Percentiles rank a stretch among this genome's conserved stretches.
phyloP scores from a whole-genome alignment of 768 basidiomycete genomes.

The Collybiopsis luxurians region DNA sequence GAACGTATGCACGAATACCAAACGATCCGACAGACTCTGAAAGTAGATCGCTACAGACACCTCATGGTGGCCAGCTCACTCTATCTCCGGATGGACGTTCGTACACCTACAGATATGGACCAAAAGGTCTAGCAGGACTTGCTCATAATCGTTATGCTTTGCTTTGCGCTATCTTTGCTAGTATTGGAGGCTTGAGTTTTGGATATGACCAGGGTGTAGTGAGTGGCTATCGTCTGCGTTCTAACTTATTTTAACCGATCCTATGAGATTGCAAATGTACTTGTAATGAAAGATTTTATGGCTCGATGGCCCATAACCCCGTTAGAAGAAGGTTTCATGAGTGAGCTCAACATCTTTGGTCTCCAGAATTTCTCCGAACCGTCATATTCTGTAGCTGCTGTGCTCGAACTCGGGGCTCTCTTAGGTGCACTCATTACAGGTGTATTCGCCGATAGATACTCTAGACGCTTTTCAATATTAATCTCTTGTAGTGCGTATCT shows the following conservation, averaged over 20 bases:
- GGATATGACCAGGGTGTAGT: conserved; percentile 10
- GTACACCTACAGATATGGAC: conserved; percentile 74
- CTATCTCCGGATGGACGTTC: conserved; percentile 32
- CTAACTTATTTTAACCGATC: not conserved
- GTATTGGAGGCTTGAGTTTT: conserved; percentile 44
- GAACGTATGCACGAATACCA: not conserved
- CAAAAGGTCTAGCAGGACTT: conserved; percentile 63
- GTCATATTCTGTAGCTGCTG: conserved; percentile 52
- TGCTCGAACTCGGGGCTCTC: conserved; percentile 76
- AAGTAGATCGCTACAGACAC: not conserved
- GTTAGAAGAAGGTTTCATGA: conserved; percentile 75
- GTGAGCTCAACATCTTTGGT: conserved; percentile 37
- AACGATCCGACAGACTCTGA: not conserved
- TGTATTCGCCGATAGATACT: conserved; percentile 63
- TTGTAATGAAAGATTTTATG: conserved; percentile 78
- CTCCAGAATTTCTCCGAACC: not conserved
- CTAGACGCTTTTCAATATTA: conserved; percentile 66
- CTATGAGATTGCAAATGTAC: conserved; percentile 69
- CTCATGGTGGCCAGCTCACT: conserved; percentile 18
- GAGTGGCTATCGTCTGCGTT: conserved; percentile 19
- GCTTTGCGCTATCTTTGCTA: conserved; percentile 70
- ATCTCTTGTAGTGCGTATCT: conserved; percentile 57
- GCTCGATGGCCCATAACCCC: conserved; percentile 67
- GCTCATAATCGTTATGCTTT: conserved; percentile 62
- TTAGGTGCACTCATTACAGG: conserved; percentile 70